Base-by-base conservation (phyloP, 164 flowering plant species). In the Chloranthus sessilifolius region DNA sequence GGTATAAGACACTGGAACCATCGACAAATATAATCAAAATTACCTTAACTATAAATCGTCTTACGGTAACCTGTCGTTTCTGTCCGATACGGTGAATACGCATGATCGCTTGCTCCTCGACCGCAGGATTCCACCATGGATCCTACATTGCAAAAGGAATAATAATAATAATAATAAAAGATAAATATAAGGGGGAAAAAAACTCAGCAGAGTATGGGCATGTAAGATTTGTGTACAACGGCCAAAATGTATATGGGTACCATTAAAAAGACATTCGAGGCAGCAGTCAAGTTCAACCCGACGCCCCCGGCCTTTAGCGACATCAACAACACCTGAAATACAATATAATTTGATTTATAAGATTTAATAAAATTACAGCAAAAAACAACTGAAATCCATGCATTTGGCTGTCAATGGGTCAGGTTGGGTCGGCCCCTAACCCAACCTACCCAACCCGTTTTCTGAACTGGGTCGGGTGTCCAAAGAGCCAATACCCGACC, bases 71-170 rank as follows among this genome's bases (percentile, higher is more conserved):
- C 1, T 57, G 73, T 44, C 72, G 59, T 53, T 79, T 85, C 51
- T 88, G 96, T 17, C 96, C 96, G 47, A 88, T 82, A 11, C 89
- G 81, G 51, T 88, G 96, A 53, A 84, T 80, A 52, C 85, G 56
- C 92, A 87, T 82, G n/a, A 87, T 73, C 21, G 92, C 96, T 65
- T 82, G 96, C 67, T 87, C 96, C 65, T 87, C 92, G 2, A 82
- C 92, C 2, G 92, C 92, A n/a, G 96, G 96, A 61, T 87, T 87
- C 96, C 96, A 87, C 92, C 96, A 87, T 25, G 96, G 96, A 73
- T 87, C 92, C 95, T 87, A 28, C 26, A 40, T 37, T 12, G 23
- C 8, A 45, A 17, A 43, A 38, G 17, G 16, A 48, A 28, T 21
- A 23, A 49, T 23, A 26, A 7, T 23, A 36, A 23, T 21, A 26